Evolutionary conservation across 2,329 filamentous ascomycete genomes (phyloP).

Genomic region (Diaporthe caulivora): DNA sequence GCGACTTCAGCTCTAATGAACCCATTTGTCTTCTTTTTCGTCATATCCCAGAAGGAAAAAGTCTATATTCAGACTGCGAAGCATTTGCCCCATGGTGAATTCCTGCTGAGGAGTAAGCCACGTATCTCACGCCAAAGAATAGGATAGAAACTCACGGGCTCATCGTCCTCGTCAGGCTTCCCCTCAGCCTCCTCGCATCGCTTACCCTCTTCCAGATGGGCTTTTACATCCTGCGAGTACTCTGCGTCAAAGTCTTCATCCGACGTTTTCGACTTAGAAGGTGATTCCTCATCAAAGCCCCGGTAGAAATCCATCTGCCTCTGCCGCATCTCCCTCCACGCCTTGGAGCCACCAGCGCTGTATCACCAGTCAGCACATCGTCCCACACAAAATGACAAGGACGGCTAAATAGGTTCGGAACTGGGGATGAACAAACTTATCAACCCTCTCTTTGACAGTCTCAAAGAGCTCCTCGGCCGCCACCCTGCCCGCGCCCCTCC

Average conservation of each 20-base stretch:
- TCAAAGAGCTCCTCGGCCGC: slow-evolving; percentile 66
- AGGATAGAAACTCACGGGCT: slow-evolving; percentile 4
- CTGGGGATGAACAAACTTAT: slow-evolving; percentile 12
- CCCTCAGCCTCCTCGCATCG: neutral
- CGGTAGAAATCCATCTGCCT: slow-evolving; percentile 37
- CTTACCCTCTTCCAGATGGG: neutral
- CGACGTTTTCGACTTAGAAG: neutral
- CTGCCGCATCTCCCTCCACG: slow-evolving; percentile 37
- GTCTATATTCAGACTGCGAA: slow-evolving; percentile 38
- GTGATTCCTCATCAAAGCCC: slow-evolving; percentile 30
- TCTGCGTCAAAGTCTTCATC: neutral
- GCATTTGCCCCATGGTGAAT: slow-evolving; percentile 37
- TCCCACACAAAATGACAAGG: fast-evolving
- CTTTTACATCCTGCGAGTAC: neutral
- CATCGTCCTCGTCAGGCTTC: slow-evolving; percentile 5
- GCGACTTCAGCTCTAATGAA: neutral
- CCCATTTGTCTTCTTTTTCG: slow-evolving; percentile 37
- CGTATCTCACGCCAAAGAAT: fast-evolving
- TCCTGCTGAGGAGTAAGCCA: slow-evolving; percentile 30
- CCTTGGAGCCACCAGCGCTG: slow-evolving; percentile 31
- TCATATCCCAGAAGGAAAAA: slow-evolving; percentile 35
- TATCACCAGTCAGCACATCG: neutral
- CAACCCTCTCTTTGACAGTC: slow-evolving; percentile 40
- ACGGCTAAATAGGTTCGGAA: too few relatives aligned
- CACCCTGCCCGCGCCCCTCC: slow-evolving; percentile 69